These are phyloP conservation scores for Articulospora tetracladia DNA, from an alignment of 495 filamentous ascomycete genomes.

Conservation along the genomic window DNA sequence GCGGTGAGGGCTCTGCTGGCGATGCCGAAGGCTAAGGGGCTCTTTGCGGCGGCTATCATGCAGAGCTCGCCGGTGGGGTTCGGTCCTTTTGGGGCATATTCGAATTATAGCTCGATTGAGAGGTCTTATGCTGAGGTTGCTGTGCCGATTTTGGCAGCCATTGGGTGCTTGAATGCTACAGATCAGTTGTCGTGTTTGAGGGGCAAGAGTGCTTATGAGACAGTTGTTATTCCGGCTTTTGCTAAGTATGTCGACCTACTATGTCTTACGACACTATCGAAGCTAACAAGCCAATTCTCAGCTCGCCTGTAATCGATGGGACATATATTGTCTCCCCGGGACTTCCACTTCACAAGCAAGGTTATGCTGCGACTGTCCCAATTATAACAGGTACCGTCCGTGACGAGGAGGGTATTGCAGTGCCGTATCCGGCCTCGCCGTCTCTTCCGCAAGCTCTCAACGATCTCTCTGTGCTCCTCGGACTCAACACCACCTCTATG, in stretches of 20 bases:
- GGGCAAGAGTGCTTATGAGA: not conserved
- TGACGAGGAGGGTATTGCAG: not conserved
- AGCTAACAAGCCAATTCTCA: not conserved
- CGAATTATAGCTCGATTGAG: not conserved
- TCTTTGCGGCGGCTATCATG: not conserved
- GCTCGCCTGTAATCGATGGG: conserved; percentile 4
- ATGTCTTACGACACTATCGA: too few relatives aligned
- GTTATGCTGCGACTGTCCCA: not conserved
- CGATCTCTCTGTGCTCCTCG: not conserved
- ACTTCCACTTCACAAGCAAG: not conserved
- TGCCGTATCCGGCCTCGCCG: not conserved
- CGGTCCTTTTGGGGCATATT: not conserved
- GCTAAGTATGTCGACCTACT: conserved; percentile 1
- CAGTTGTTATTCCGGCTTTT: not conserved
- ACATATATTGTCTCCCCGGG: not conserved
- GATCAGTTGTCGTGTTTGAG: conserved; percentile 1
- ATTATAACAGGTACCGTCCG: not conserved
- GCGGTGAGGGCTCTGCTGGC: conserved; percentile 35
- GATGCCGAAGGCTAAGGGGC: not conserved
- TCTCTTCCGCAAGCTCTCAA: not conserved
- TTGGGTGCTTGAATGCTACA: not conserved
- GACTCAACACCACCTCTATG: not conserved
- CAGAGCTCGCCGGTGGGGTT: not conserved
- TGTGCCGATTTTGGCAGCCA: not conserved
- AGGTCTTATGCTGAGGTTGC: not conserved